These are phyloP conservation scores for Ganoderma sp. DNA, from an alignment of 1,284 basidiomycete genomes.

Conservation along the genomic window DNA sequence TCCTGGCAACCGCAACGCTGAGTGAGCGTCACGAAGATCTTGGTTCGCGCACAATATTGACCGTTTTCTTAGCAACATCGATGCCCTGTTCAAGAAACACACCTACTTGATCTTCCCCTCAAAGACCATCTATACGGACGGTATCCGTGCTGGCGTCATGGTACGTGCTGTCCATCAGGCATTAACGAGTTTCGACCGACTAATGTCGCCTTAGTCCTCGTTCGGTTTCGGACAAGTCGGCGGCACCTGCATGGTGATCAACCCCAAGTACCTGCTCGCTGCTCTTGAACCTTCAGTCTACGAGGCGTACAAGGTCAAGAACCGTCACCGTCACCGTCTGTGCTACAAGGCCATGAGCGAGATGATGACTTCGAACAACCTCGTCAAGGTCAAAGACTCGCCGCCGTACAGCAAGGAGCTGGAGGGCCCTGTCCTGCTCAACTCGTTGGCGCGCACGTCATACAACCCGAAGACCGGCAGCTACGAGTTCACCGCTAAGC, in stretches of 20 bases:
- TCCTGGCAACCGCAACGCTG: conserved; percentile 97
- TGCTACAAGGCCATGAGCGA: conserved; percentile 95
- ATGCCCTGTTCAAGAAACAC: conserved; percentile 90
- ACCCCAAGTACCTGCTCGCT: conserved; percentile 92
- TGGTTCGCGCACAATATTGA: conserved; percentile 25
- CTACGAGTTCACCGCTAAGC: conserved; percentile 77
- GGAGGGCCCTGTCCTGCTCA: conserved; percentile 88
- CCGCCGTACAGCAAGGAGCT: conserved; percentile 91
- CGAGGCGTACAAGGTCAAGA: conserved; percentile 75
- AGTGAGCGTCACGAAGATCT: conserved; percentile 57
- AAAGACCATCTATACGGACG: conserved; percentile 91
- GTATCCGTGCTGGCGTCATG: conserved; percentile 90
- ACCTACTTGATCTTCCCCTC: conserved; percentile 97
- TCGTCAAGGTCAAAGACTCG: conserved; percentile 95
- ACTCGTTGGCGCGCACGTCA: conserved; percentile 89
- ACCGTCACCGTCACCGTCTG: conserved; percentile 71
- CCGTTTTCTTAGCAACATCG: conserved; percentile 75
- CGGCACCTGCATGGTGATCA: conserved; percentile 86
- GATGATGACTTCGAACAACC: conserved; percentile 91
- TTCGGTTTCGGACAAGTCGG: conserved; percentile 99
- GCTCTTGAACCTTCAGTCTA: conserved; percentile 79
- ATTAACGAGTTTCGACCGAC: conserved; percentile 13
- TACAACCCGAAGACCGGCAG: conserved; percentile 85
- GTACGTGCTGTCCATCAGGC: conserved; percentile 44
- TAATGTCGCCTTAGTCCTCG: conserved; percentile 67